Evolutionary conservation across 2,329 filamentous ascomycete genomes (phyloP).

Genomic region (Aspergillus costaricaensis): DNA sequence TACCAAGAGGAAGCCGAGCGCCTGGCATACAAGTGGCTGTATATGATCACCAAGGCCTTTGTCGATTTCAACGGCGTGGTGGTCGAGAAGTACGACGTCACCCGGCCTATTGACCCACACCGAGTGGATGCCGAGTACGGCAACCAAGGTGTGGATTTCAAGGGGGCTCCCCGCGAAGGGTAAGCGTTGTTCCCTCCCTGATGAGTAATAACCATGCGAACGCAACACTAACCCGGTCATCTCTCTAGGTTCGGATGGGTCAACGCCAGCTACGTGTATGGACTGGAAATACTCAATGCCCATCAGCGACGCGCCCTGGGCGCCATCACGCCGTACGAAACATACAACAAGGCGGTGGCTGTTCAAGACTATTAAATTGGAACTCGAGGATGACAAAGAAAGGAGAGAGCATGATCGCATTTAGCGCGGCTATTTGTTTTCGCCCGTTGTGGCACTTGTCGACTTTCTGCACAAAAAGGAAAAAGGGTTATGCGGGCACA

Average conservation of each 20-base stretch:
- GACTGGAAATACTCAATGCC: conserved; percentile 81
- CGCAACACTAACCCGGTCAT: conserved; percentile 5
- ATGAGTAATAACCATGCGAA: neutral
- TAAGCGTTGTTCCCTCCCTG: conserved; percentile 54
- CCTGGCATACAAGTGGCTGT: conserved; percentile 93
- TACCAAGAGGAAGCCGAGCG: conserved; percentile 88
- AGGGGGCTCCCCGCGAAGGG: conserved; percentile 94
- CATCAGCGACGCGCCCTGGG: conserved; percentile 89
- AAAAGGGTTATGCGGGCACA: neutral
- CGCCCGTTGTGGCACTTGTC: neutral
- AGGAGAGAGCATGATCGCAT: neutral
- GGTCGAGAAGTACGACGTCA: conserved; percentile 98
- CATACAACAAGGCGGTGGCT: conserved; percentile 68
- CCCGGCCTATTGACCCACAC: conserved; percentile 83
- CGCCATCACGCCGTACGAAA: conserved; percentile 82
- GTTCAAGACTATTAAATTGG: conserved; percentile 25
- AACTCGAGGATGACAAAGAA: neutral
- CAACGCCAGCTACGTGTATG: conserved; percentile 96
- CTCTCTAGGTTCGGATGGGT: conserved; percentile 88
- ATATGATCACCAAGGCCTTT: conserved; percentile 98
- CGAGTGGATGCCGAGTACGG: conserved; percentile 96
- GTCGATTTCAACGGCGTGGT: conserved; percentile 98
- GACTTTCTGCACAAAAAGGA: neutral
- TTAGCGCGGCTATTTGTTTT: neutral
- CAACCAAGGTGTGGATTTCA: conserved; percentile 93